These are phyloP conservation scores for Xylaria longipes DNA, from an alignment of 495 filamentous ascomycete species.

Conservation along the genomic window DNA sequence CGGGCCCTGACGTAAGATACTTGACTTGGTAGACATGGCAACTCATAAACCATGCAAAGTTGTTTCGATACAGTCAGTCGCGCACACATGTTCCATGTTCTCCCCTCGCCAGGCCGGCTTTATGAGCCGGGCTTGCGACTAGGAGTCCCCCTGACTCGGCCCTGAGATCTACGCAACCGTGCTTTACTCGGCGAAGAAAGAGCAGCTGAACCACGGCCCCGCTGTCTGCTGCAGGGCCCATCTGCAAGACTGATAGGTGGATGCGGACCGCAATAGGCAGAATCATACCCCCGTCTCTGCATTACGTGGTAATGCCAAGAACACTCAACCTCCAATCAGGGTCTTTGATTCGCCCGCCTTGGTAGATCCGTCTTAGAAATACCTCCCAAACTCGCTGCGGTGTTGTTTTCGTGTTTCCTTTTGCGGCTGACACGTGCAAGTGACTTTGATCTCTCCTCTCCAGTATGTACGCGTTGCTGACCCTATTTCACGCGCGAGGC, in stretches of 20 bases:
- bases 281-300: slow-evolving; percentile 2
- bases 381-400: slow-evolving; percentile 3
- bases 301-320: slow-evolving; percentile 9
- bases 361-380: neutral
- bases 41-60: neutral
- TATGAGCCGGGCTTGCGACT: neutral
- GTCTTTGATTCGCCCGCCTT: neutral
- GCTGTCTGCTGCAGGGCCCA: neutral
- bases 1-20: neutral
- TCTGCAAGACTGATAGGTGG: slow-evolving; percentile 10
- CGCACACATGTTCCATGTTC: neutral
- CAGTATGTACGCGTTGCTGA: slow-evolving; percentile 5
- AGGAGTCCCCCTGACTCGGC: neutral
- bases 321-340: neutral
- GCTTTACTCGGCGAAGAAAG: neutral
- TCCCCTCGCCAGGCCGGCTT: neutral
- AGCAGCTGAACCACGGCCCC: neutral
- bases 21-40: neutral
- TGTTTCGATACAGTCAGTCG: neutral
- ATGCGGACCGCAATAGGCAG: slow-evolving; percentile 2
- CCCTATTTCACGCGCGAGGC: neutral
- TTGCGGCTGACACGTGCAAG: slow-evolving; percentile 18
- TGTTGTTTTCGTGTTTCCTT: slow-evolving; percentile 18
- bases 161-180: slow-evolving; percentile 7
- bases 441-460: neutral